Evolutionary conservation across 73 alveolate species (phyloP).

Genomic region (Durusdinium trenchii): DNA sequence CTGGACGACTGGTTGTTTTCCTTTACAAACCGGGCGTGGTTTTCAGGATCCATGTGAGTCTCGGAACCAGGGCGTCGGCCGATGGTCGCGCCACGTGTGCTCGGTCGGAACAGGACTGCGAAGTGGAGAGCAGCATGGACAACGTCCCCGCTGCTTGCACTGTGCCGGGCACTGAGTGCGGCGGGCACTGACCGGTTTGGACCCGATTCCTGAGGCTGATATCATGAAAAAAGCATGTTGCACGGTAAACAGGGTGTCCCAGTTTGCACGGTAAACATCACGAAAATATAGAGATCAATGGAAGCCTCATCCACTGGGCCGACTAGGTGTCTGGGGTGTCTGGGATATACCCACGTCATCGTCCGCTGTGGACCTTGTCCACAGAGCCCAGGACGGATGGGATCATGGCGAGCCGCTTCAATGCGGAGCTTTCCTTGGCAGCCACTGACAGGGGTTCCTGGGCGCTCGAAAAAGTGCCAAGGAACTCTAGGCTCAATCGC

Average conservation of each 20-base stretch:
- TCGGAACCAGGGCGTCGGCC: no score
- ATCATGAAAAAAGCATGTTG: no score
- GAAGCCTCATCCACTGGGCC: neutral
- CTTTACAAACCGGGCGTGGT: no score
- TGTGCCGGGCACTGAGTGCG: neutral
- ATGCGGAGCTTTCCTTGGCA: slow-evolving; percentile 73
- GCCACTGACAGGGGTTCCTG: slow-evolving; percentile 39
- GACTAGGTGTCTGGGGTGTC: neutral
- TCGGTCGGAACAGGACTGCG: neutral
- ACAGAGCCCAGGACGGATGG: slow-evolving; percentile 49
- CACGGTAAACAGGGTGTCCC: no score
- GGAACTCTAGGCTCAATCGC: neutral
- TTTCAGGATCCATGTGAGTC: no score
- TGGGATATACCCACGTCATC: neutral
- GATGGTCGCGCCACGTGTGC: no score
- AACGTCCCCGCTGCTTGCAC: slow-evolving; percentile 66
- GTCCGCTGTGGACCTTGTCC: neutral
- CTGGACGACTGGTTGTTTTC: no score
- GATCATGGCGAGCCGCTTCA: slow-evolving; percentile 59
- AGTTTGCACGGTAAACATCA: no score
- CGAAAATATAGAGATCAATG: neutral
- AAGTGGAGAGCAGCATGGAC: slow-evolving; percentile 17
- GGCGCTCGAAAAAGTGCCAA: no score
- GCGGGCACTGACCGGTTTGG: no score
- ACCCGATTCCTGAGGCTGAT: no score